Evolutionary conservation across 176 grass and related monocot species (phyloP), one percentile per base, ranked within the genome.

Genomic region (Elaeis guineensis): DNA sequence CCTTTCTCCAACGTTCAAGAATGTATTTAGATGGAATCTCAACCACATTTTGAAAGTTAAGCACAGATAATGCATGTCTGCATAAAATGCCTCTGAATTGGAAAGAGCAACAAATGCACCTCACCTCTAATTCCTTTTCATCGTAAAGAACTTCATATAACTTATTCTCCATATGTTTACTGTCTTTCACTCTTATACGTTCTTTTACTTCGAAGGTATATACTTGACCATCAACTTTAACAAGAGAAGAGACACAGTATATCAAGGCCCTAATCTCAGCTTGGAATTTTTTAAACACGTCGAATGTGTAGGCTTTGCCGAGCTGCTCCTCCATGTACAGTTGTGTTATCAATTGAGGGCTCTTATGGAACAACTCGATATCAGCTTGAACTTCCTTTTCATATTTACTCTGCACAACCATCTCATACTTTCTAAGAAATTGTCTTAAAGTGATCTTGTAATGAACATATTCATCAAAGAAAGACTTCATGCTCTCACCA

Each of bases 51-150:
- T 61, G 25, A 61, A 35, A 61, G 17, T 25, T 29, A 61, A 61
- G 25, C 15, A 61, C 58, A 35, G 58, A 61, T 61, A 61, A 61
- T 61, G 58, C 58, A 61, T 61, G 58, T n/a, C 58, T 61, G 35
- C 58, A 61, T 16, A 61, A 25, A 61, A 61, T 35, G 35, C 58
- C 58, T 61, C 58, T 61, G 16, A 29, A 61, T 17, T 61, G 24
- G n/a, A 61, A 61, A n/a, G 26, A 61, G 58, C 25, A 28, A 61
- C 58, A 61, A 61, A 61, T 61, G 58, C 58, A 61, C 16, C 58
- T 61, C 58, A 61, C 23, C 17, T 61, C 58, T 17, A 32, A 25
- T 25, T 61, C 26, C 28, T 61, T 35, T 61, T 61, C 58, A 35
- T 61, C 9, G 29, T 29, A 61, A 61, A 25, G 6, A 61, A 61